Evolutionary conservation across 495 filamentous ascomycete genomes (phyloP), one percentile per base, ranked within the genome.

Genomic region (Lophiostoma macrostomum): DNA sequence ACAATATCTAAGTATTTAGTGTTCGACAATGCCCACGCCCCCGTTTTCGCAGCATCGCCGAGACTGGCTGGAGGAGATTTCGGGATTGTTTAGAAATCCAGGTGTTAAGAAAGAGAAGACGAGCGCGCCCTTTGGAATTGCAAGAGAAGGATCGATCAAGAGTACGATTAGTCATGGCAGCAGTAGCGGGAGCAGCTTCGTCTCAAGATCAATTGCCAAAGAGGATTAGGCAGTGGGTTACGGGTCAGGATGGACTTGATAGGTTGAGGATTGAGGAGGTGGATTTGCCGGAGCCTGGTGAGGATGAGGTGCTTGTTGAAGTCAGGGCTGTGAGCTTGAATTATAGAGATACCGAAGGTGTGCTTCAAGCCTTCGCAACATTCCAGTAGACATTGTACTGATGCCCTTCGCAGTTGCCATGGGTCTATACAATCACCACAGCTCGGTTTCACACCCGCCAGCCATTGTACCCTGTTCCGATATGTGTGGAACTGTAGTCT

Each of bases 381-480:
- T 44, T 12, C 41, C 13, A 12, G 38, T 29, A 32, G 16, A 46
- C 36, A 43, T 18, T 22, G 16, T 32, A 11, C n/a, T n/a, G n/a
- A n/a, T n/a, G n/a, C n/a, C n/a, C n/a, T n/a, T n/a, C n/a, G n/a
- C 36, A 80, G 80, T 82, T 1, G 69, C 67, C 46, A 78, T 74
- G 57, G 79, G 79, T 47, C 68, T 79, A 43, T 83, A 81, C 64
- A 77, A 64, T 50, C 77, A 84, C 63, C 74, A 80, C 63, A 71
- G 71, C 32, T 64, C 67, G 22, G 65, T 71, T 45, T 60, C 67
- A 10, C 58, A 72, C 14, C 58, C 68, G 7, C 50, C 41, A 4
- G 52, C 66, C 19, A 14, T 75, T 6, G 67, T 76, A 12, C 71
- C 73, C 13, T 72, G 69, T 60, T 70, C 67, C 34, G 74, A 77